Conservation (phyloP, 306 rosid genomes). For the Fagus sylvatica region DNA sequence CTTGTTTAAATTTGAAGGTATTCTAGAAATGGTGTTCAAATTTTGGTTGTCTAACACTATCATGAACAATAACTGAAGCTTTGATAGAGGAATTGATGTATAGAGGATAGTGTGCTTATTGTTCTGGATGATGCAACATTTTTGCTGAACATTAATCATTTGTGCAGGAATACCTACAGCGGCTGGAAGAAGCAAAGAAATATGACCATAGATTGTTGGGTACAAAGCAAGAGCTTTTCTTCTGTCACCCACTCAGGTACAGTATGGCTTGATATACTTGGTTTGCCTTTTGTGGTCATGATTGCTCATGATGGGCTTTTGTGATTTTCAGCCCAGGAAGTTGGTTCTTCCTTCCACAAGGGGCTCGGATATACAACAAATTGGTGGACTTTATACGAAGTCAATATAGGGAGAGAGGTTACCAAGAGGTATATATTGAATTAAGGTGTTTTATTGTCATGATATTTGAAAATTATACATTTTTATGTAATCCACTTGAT, state of each 20-base stretch:
- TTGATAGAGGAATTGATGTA: neutral
- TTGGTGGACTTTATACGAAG: slow-evolving; percentile 68
- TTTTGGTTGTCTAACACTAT: neutral
- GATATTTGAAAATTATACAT: neutral
- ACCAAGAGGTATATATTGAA: slow-evolving; percentile 65
- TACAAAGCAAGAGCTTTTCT: slow-evolving; percentile 86
- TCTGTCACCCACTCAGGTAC: slow-evolving; percentile 90
- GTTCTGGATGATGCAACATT: slow-evolving; percentile 19
- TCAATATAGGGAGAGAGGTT: slow-evolving; percentile 84
- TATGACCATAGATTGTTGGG: slow-evolving; percentile 92
- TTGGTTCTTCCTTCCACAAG: slow-evolving; percentile 96
- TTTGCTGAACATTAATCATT: slow-evolving; percentile 10
- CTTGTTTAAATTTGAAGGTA: neutral
- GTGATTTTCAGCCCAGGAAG: slow-evolving; percentile 82
- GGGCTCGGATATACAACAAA: slow-evolving; percentile 79
- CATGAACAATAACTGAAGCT: neutral
- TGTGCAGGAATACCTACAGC: slow-evolving; percentile 58
- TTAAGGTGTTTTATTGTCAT: slow-evolving; percentile 17
- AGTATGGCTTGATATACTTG: neutral
- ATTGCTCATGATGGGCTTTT: slow-evolving; percentile 13
- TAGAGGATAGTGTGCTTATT: neutral
- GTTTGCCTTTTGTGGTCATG: neutral
- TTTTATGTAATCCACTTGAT: slow-evolving; percentile 30
- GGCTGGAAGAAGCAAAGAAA: slow-evolving; percentile 90
- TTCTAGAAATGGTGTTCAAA: neutral